Conservation (phyloP, 495 filamentous ascomycete genomes). For the Physcia stellaris region DNA sequence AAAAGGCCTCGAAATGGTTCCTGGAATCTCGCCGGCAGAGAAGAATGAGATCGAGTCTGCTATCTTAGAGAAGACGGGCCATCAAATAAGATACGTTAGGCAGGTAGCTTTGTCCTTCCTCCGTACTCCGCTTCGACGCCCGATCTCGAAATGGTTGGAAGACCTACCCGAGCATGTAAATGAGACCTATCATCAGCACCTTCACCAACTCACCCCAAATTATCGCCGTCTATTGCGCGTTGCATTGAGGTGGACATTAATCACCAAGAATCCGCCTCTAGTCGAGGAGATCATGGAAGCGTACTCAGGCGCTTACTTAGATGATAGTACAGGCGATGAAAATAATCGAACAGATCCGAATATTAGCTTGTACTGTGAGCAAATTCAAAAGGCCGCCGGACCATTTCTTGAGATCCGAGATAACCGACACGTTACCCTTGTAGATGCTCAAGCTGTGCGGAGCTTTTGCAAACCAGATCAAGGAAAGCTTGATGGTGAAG, state of each 20-base stretch:
- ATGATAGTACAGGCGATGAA: slow-evolving; percentile 2
- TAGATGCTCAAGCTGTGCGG: no score
- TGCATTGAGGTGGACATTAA: slow-evolving; percentile 3
- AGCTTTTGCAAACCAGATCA: no score
- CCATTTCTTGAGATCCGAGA: slow-evolving; percentile 3
- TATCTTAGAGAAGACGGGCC: slow-evolving; percentile 4
- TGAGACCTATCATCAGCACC: slow-evolving; percentile 7
- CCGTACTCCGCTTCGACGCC: slow-evolving; percentile 3
- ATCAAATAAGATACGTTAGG: slow-evolving; percentile 6
- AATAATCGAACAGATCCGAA: not conserved
- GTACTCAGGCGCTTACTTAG: slow-evolving; percentile 4
- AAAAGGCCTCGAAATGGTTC: no score
- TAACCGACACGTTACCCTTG: slow-evolving; percentile 1
- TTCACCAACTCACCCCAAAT: slow-evolving; percentile 4
- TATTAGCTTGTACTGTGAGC: slow-evolving; percentile 1
- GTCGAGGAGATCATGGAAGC: slow-evolving; percentile 7
- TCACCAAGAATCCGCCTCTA: not conserved
- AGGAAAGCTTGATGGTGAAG: no score
- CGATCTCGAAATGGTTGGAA: slow-evolving; percentile 2
- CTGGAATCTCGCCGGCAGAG: no score
- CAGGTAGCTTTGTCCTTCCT: slow-evolving; percentile 6
- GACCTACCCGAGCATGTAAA: slow-evolving; percentile 4
- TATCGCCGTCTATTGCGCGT: slow-evolving; percentile 2
- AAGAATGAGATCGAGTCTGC: slow-evolving; percentile 4
- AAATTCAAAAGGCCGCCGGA: slow-evolving; percentile 5